Conservation (phyloP, 805 yeast species). For the Candida maesae region DNA sequence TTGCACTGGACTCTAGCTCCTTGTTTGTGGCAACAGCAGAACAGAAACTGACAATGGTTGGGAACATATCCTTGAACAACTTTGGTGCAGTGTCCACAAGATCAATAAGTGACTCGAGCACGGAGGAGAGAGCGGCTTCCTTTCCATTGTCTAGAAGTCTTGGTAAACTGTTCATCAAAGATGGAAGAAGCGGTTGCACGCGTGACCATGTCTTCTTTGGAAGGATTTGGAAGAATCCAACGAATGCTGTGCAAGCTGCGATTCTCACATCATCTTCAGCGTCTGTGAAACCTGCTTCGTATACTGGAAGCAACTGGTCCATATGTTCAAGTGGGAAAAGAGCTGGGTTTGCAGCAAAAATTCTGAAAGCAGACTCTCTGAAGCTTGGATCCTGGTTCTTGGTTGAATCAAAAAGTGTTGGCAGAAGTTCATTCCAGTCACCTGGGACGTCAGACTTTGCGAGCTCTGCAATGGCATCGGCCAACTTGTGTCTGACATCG, state of each 20-base stretch:
- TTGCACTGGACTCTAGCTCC: constrained; percentile 72
- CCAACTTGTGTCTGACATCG: constrained; percentile 81
- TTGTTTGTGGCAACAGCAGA: constrained; percentile 77
- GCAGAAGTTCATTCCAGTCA: constrained; percentile 76
- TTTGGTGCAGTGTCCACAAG: constrained; percentile 92
- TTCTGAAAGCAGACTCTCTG: constrained; percentile 89
- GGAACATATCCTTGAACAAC: constrained; percentile 87
- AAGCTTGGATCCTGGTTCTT: constrained; percentile 54
- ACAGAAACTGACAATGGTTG: constrained; percentile 81
- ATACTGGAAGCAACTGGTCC: constrained; percentile 58
- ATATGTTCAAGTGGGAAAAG: constrained; percentile 60
- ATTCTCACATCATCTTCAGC: constrained; percentile 78
- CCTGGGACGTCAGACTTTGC: constrained; percentile 62
- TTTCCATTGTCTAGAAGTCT: constrained; percentile 75
- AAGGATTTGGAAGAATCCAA: constrained; percentile 77
- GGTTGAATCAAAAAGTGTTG: constrained; percentile 67
- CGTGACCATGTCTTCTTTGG: constrained; percentile 78
- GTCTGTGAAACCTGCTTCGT: constrained; percentile 80
- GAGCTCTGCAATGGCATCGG: constrained; percentile 92
- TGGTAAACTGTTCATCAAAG: constrained; percentile 81
- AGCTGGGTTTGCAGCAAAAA: constrained; percentile 80
- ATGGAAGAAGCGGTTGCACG: constrained; percentile 77
- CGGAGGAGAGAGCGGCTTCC: constrained; percentile 77
- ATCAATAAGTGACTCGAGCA: constrained; percentile 86
- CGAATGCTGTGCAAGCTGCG: constrained; percentile 89